Base-by-base conservation (phyloP, 2,329 filamentous ascomycete species). In the Cladosporium austrohemisphaericum region DNA sequence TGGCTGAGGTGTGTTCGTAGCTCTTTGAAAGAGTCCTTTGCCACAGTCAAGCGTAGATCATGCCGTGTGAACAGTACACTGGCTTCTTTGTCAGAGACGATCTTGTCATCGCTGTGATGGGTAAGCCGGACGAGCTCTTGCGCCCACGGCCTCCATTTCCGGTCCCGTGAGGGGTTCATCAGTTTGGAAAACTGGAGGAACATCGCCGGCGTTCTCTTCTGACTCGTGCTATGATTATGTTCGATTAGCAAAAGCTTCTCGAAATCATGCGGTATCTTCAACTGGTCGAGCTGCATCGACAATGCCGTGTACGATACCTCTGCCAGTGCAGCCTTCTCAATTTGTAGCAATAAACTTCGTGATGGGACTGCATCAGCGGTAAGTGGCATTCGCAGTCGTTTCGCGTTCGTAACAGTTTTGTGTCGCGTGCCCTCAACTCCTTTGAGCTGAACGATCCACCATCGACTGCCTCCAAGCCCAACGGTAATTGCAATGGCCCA, bases 401-500 rank as follows among this genome's bases (percentile, higher is more conserved):
- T 50, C 18, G 58, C 56, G n/a, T 45, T 47, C 18, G 29, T 44
- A 25, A 68, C 57, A 18, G 53, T 46, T 22, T 44, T 53, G 10
- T 35, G 28, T 7, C 43, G 38, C 33, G 51, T 26, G 13, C 49
- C 37, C 10, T 49, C 52, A 18, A 43, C 32, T 18, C 50, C 77
- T 70, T 71, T 83, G 76, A 80, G 66, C 66, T 85, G 78, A 47
- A 88, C 73, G 52, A 91, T 71, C 82, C 85, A 91, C 87, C 88
- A 95, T 53, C 77, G 78, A 63, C 93, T 87, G 46, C 88, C 87
- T 60, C 77, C 76, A 61, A 86, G 75, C 63, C 84, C 83, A 64
- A 89, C 76, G 45, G 82, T 81, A 37, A 86, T 77, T 56, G 84
- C 83, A 31, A 94, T 71, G 54, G 84, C 80, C 87, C 88, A 95